Evolutionary conservation across 768 basidiomycete species (phyloP).

Genomic region (Russula emetica): DNA sequence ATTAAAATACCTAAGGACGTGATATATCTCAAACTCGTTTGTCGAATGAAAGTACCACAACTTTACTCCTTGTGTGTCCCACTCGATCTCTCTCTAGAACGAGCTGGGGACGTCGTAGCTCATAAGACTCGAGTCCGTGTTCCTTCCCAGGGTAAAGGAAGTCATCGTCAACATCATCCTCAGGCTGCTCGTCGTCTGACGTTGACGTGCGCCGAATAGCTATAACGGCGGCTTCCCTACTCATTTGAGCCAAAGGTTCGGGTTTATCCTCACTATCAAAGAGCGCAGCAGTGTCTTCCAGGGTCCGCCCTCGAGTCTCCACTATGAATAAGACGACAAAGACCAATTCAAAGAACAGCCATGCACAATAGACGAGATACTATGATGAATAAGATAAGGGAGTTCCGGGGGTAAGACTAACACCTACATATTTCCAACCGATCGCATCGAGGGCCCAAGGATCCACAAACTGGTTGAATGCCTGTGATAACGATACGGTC

Average conservation of each 20-base stretch:
- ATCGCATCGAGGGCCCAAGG: constrained; percentile 60
- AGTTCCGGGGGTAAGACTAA: not conserved
- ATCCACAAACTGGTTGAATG: constrained; percentile 79
- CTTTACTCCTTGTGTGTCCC: not conserved
- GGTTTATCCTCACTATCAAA: constrained; percentile 57
- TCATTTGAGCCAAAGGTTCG: constrained; percentile 43
- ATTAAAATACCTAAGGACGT: not conserved
- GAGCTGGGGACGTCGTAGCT: constrained; percentile 8
- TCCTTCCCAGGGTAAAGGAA: not conserved
- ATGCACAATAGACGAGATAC: constrained; percentile 62
- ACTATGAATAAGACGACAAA: constrained; percentile 54
- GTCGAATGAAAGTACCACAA: not conserved
- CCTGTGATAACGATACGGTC: constrained; percentile 57
- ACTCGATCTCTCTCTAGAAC: constrained; percentile 9
- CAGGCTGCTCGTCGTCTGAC: not conserved
- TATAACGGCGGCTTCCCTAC: constrained; percentile 46
- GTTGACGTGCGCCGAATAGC: constrained; percentile 24
- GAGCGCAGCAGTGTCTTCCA: constrained; percentile 69
- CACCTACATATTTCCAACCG: constrained; percentile 41
- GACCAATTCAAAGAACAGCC: constrained; percentile 56
- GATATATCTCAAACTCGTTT: not conserved
- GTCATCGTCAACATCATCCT: not conserved
- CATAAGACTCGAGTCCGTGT: not conserved
- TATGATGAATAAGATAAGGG: constrained; percentile 27
- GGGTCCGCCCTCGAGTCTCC: constrained; percentile 62